Conservation (phyloP, 768 basidiomycete genomes). For the Leccinum olivaceopallidum region DNA sequence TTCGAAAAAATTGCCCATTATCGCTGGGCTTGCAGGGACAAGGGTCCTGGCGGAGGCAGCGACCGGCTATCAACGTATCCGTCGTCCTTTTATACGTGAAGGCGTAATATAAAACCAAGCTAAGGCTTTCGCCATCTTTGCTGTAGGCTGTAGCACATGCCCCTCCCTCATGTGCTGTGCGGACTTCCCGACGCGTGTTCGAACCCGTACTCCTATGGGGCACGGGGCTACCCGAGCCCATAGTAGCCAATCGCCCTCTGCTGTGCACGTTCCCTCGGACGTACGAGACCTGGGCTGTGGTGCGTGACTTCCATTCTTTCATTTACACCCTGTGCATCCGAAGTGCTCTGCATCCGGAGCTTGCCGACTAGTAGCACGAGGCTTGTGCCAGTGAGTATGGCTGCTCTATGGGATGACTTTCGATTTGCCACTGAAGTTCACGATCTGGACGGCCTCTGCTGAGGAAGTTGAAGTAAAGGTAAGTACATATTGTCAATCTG, state of each 20-base stretch:
- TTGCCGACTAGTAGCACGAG: no score
- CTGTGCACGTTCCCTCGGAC: neutral
- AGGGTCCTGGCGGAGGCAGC: neutral
- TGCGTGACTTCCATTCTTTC: neutral
- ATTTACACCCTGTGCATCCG: neutral
- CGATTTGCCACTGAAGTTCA: no score
- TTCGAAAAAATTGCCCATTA: slow-evolving; percentile 33
- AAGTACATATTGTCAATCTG: no score
- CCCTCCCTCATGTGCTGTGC: neutral
- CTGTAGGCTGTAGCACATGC: slow-evolving; percentile 1
- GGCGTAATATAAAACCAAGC: neutral
- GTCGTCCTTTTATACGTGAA: slow-evolving; percentile 2
- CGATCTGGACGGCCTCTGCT: no score
- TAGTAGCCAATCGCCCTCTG: no score
- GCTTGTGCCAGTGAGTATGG: no score
- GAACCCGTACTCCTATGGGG: slow-evolving; percentile 4
- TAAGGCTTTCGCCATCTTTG: neutral
- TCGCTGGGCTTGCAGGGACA: slow-evolving; percentile 14
- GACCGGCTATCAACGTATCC: neutral
- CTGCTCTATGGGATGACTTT: no score
- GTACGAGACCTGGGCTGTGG: neutral
- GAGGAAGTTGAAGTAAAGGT: no score
- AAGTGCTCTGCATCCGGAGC: no score
- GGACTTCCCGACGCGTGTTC: neutral
- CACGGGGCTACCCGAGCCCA: neutral